A percentile compares a stretch with the other conserved stretches of the same genome.
These are phyloP conservation scores for Tremellales sp. DNA, from an alignment of 1,284 basidiomycete genomes.

Conservation along the genomic window DNA sequence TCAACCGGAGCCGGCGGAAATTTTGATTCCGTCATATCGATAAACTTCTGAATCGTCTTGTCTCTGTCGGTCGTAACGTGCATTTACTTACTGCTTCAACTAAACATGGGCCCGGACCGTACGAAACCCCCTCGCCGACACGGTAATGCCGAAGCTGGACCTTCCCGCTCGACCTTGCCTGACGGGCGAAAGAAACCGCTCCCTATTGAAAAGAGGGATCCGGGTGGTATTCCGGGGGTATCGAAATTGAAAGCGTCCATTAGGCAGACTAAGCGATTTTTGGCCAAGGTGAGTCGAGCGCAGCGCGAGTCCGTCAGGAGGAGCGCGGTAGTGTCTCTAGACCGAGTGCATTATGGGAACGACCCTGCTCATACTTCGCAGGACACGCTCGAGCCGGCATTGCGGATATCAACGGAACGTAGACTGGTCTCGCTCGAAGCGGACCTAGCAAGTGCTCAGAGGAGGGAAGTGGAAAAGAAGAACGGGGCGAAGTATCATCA, in stretches of 20 bases:
- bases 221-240: constrained; percentile 38
- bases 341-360: not conserved
- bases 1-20: not conserved
- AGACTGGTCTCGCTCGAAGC: constrained; percentile 66
- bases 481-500: constrained; percentile 69
- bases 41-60: not conserved
- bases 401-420: constrained; percentile 71
- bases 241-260: constrained; percentile 70
- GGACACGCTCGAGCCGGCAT: constrained; percentile 72
- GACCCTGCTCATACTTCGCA: constrained; percentile 31
- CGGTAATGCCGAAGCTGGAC: not conserved
- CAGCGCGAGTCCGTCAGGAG: not conserved
- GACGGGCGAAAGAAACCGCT: constrained; percentile 7
- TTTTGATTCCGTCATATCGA: not conserved
- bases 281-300: constrained; percentile 60
- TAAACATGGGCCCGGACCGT: not conserved
- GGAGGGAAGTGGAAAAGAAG: constrained; percentile 62
- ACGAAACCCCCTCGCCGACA: not conserved
- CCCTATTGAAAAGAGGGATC: constrained; percentile 28
- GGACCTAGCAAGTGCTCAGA: constrained; percentile 64
- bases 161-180: not conserved
- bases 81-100: not conserved
- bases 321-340: not conserved
- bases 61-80: not conserved
- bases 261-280: constrained; percentile 69